phyloP scores from a whole-genome alignment of 2,329 filamentous ascomycete genomes.

The Penicillium sp. region DNA sequence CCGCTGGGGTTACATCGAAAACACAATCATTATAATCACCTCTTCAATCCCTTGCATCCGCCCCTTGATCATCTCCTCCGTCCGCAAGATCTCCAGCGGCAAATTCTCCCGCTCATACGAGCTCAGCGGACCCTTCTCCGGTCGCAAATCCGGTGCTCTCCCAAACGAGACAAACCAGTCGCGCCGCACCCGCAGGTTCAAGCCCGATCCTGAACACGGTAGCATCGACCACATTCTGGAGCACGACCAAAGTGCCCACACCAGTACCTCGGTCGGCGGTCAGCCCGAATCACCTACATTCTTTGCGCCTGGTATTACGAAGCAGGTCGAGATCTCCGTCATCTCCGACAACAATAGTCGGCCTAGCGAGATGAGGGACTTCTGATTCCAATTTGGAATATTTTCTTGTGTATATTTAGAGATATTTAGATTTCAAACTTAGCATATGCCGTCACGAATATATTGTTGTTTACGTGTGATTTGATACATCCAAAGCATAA shows the following conservation, averaged over 20 bases:
- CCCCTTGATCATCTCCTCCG: conserved; percentile 32
- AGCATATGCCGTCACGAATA: not conserved
- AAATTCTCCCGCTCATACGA: conserved; percentile 29
- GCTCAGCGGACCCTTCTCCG: conserved; percentile 25
- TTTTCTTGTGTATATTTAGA: not conserved
- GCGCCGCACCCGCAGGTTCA: conserved; percentile 12
- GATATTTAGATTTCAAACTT: not conserved
- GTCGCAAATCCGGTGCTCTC: conserved; percentile 12
- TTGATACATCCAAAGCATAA: not conserved
- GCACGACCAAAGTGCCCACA: conserved; percentile 10
- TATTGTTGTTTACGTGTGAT: not conserved
- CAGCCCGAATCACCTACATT: conserved; percentile 9
- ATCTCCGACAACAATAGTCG: conserved; percentile 8
- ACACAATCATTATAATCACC: conserved; percentile 33
- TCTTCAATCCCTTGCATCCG: conserved; percentile 34
- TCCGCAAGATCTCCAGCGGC: conserved; percentile 31
- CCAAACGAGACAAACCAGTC: conserved; percentile 20
- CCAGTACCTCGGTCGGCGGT: conserved; percentile 10
- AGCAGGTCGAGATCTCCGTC: conserved; percentile 31
- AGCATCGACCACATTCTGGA: conserved; percentile 31
- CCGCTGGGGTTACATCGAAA: conserved; percentile 33
- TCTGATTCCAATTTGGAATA: not conserved
- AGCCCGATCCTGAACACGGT: conserved; percentile 18
- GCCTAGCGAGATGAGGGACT: not conserved
- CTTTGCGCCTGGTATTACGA: conserved; percentile 25